Evolutionary conservation across 1,139 yeast genomes (phyloP).

Genomic region (Pichia sp.): DNA sequence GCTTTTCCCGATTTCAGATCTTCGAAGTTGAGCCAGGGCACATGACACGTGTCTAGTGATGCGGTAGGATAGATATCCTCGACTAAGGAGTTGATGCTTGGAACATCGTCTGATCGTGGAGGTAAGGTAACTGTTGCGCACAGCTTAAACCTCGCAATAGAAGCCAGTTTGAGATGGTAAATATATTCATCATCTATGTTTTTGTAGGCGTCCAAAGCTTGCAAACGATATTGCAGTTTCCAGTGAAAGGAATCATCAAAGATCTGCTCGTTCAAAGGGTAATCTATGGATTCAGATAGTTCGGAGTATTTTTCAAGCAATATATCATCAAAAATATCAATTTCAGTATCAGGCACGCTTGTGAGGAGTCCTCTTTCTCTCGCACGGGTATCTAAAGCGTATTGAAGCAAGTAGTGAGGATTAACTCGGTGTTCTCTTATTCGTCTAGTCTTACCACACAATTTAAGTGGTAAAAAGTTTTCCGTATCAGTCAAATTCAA

Average conservation of each 20-base stretch:
- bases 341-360: conserved; percentile 34
- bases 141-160: conserved; percentile 38
- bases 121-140: conserved; percentile 48
- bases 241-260: conserved; percentile 10
- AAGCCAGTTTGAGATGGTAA: conserved; percentile 32
- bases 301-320: conserved; percentile 13
- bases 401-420: conserved; percentile 42
- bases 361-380: conserved; percentile 33
- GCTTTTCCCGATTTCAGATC: conserved; percentile 17
- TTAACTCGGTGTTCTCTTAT: conserved; percentile 46
- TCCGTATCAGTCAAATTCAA: conserved; percentile 5
- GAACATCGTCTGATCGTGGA: conserved; percentile 43
- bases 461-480: conserved; percentile 3
- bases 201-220: not conserved
- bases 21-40: conserved; percentile 19
- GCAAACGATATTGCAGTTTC: conserved; percentile 3
- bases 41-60: conserved; percentile 10
- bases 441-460: conserved; percentile 18
- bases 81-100: conserved; percentile 30
- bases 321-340: conserved; percentile 29
- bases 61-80: conserved; percentile 12
- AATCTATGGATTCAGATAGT: not conserved
- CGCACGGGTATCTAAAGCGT: conserved; percentile 45
- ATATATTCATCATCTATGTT: conserved; percentile 8
- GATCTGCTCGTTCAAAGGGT: conserved; percentile 4